These are phyloP conservation scores for Kokia cookei DNA, from an alignment of 441 rosid species.

Conservation along the genomic window DNA sequence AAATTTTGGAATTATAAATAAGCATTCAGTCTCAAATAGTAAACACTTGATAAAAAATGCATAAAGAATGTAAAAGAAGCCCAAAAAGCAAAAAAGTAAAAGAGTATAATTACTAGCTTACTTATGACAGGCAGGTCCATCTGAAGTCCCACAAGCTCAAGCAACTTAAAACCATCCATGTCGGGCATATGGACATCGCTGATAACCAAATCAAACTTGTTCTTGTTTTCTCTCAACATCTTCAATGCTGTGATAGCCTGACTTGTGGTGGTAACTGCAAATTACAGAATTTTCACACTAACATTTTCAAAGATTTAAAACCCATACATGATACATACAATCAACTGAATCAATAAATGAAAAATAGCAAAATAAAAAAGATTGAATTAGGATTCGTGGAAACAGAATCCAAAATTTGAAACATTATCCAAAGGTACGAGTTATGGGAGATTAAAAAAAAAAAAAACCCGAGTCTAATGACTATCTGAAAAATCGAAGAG, in stretches of 20 bases:
- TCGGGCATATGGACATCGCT: conserved; percentile 77
- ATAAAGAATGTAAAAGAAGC: neutral
- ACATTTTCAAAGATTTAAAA: neutral
- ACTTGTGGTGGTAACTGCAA: conserved; percentile 52
- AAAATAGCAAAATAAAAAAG: conserved; percentile 4
- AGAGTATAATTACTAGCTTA: conserved; percentile 17
- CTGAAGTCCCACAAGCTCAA: conserved; percentile 62
- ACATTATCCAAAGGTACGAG: neutral
- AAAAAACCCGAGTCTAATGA: conserved; percentile 4
- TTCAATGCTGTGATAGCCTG: conserved; percentile 46
- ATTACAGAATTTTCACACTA: conserved; percentile 12
- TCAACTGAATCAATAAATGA: neutral
- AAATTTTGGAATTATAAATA: neutral
- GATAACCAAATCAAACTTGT: conserved; percentile 58
- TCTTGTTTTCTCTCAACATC: conserved; percentile 52
- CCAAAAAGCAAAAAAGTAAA: neutral
- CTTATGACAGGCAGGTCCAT: conserved; percentile 71
- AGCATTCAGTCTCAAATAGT: neutral
- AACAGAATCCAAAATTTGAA: neutral
- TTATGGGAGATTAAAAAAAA: neutral
- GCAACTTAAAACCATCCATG: conserved; percentile 71
- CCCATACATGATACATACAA: conserved; percentile 8
- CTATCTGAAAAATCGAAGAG: conserved; percentile 6
- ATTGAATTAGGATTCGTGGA: neutral
- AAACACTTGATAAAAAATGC: neutral